Evolutionary conservation across 1,284 basidiomycete species (phyloP), one percentile per base, ranked within the genome.

Genomic region (Anthracocystis panici-leucophaei): DNA sequence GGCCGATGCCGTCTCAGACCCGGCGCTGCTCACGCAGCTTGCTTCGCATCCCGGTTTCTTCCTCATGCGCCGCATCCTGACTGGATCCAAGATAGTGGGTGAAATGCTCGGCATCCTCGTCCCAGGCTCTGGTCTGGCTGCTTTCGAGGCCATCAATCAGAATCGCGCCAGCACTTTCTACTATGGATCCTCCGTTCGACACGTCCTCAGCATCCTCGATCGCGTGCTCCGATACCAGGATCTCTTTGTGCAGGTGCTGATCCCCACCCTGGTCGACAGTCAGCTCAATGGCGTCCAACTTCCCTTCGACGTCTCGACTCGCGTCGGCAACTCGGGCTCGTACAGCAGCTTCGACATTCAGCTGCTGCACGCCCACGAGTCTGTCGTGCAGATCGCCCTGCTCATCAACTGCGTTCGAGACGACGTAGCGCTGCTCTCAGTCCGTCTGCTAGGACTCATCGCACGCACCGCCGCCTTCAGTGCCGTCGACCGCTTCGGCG

Each of bases 211-310:
- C 66, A 94, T 97, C 75, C 88, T 94, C 29, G 89, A 91, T 74
- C 90, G 94, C 2, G 89, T 93, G 0, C 87, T 97, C 59, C 92
- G 93, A 62, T 88, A 95, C 33, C 95, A 98, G 84, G 91, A 93
- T 57, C 89, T 93, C 56, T 98, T 96, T 87, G 88, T 95, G 49
- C 94, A 97, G 66, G 90, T 95, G 18, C 89, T 97, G 49, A 87
- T 97, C 12, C 93, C 95, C 3, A 86, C 92, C 5, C 88, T 96
- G 7, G 87, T 89, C 9, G 91, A 94, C 54, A 66, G 75, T 10
- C 54, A 38, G 18, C 56, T 65, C 42, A 61, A 49, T 35, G 77
- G 77, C 25, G 64, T 68, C 2, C 60, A 65, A 25, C 63, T 71
- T 33, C 70, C 58, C 18, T 76, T 77, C 23, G 77, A 80, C 35